Evolutionary conservation across 306 rosid species (phyloP).

Genomic region (Acacia melanoxylon): DNA sequence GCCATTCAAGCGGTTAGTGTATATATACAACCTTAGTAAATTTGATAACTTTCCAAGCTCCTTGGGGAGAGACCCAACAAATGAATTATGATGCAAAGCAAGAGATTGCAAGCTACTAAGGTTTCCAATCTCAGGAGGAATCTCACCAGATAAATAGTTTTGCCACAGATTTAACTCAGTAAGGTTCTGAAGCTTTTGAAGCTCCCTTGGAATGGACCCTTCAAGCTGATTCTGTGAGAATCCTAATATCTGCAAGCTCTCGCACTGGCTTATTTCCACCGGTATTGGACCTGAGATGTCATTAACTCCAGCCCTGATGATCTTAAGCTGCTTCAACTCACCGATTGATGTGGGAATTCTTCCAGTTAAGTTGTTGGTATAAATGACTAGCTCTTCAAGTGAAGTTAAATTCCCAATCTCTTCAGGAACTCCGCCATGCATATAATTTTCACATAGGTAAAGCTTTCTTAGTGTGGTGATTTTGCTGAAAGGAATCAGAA

Average conservation of each 20-base stretch:
- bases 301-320: conserved; percentile 69
- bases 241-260: conserved; percentile 63
- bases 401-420: conserved; percentile 57
- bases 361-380: conserved; percentile 71
- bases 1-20: conserved; percentile 73
- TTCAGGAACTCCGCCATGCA: conserved; percentile 50
- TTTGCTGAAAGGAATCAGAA: conserved; percentile 43
- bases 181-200: conserved; percentile 66
- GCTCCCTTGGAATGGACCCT: conserved; percentile 65
- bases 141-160: conserved; percentile 57
- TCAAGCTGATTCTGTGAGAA: conserved; percentile 66
- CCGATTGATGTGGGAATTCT: conserved; percentile 56
- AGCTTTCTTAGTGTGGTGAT: conserved; percentile 56
- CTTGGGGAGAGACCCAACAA: conserved; percentile 51
- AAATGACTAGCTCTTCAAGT: conserved; percentile 70
- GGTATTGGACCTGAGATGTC: conserved; percentile 62
- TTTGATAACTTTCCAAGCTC: conserved; percentile 57
- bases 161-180: conserved; percentile 67
- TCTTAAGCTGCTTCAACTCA: conserved; percentile 58
- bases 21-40: conserved; percentile 58
- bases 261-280: conserved; percentile 53
- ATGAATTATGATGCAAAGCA: conserved; percentile 64
- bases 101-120: conserved; percentile 57
- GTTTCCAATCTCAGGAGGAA: conserved; percentile 75
- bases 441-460: conserved; percentile 69